Conservation (phyloP, 2,329 filamentous ascomycete genomes). For the Nectriaceae sp. region DNA sequence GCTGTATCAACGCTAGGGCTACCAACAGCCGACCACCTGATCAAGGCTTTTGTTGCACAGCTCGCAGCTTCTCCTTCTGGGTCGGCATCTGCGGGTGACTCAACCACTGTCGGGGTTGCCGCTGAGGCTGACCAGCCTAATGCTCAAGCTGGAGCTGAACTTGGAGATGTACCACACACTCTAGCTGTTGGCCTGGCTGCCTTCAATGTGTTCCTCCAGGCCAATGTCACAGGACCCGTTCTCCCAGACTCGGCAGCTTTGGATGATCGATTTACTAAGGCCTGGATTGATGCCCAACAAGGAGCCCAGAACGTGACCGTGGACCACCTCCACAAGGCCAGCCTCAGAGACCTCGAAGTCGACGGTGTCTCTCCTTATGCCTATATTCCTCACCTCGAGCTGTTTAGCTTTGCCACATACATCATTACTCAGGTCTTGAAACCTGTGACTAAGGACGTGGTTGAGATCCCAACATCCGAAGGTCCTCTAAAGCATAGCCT, state of each 20-base stretch:
- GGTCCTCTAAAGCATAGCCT: slow-evolving; percentile 47
- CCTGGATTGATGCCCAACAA: slow-evolving; percentile 32
- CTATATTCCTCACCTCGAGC: slow-evolving; percentile 79
- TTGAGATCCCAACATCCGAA: slow-evolving; percentile 27
- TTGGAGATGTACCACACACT: slow-evolving; percentile 11
- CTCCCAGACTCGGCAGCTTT: slow-evolving; percentile 44
- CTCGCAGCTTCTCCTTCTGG: slow-evolving; percentile 7
- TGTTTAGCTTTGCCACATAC: slow-evolving; percentile 72
- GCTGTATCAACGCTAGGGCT: neutral
- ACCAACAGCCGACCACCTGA: slow-evolving; percentile 9
- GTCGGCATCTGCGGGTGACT: slow-evolving; percentile 1
- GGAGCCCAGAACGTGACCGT: slow-evolving; percentile 22
- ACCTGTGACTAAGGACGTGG: slow-evolving; percentile 20
- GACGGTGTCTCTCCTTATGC: slow-evolving; percentile 88
- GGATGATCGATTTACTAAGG: slow-evolving; percentile 41
- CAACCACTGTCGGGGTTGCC: slow-evolving; percentile 2
- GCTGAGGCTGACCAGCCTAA: neutral
- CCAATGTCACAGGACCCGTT: slow-evolving; percentile 84
- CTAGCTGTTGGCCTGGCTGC: slow-evolving; percentile 37
- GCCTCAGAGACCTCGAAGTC: slow-evolving; percentile 69
- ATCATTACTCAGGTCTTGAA: slow-evolving; percentile 40
- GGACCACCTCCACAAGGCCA: slow-evolving; percentile 51
- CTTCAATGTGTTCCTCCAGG: slow-evolving; percentile 79
- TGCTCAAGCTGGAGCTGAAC: slow-evolving; percentile 1
- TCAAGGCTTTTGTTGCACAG: slow-evolving; percentile 19